A percentile compares a stretch with the other conserved stretches of the same genome.
These are phyloP conservation scores for Lipomyces chichibuensis DNA, from an alignment of 805 yeast species.

Conservation along the genomic window DNA sequence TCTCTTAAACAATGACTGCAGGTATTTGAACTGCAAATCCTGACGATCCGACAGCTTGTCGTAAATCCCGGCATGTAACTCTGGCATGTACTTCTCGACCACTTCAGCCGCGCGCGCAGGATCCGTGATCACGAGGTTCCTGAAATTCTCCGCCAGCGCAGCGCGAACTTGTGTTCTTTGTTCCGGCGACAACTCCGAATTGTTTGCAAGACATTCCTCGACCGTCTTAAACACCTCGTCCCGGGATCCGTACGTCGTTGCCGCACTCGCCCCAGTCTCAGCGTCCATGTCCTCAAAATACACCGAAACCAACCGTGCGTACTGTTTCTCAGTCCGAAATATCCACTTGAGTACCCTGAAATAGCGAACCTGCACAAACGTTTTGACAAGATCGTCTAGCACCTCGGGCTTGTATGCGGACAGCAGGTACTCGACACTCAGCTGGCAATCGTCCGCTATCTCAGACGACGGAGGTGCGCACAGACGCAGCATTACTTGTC, in stretches of 20 bases:
- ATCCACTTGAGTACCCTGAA: constrained; percentile 61
- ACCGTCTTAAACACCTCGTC: constrained; percentile 34
- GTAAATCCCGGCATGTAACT: constrained; percentile 27
- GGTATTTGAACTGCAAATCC: constrained; percentile 29
- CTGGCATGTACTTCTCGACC: constrained; percentile 30
- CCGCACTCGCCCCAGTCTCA: neutral
- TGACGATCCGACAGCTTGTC: constrained; percentile 22
- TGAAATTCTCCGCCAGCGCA: constrained; percentile 24
- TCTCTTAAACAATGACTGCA: constrained; percentile 27
- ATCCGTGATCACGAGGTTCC: constrained; percentile 30
- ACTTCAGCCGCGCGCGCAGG: constrained; percentile 30
- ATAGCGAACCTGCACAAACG: constrained; percentile 59
- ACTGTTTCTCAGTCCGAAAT: constrained; percentile 57
- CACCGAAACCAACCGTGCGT: constrained; percentile 52
- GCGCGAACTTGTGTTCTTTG: constrained; percentile 27
- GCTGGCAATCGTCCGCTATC: constrained; percentile 64
- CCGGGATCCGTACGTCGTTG: constrained; percentile 11
- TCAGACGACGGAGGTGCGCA: constrained; percentile 48
- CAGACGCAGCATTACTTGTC: constrained; percentile 53
- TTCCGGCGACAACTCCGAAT: constrained; percentile 22
- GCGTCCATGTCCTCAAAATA: constrained; percentile 30
- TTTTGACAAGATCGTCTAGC: constrained; percentile 52
- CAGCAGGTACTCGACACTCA: constrained; percentile 72
- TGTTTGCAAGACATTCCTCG: constrained; percentile 29
- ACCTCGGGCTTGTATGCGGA: constrained; percentile 66